Evolutionary conservation across 225 moss, liverwort and hornwort species (phyloP).

Genomic region (Sphagnum contortum): DNA sequence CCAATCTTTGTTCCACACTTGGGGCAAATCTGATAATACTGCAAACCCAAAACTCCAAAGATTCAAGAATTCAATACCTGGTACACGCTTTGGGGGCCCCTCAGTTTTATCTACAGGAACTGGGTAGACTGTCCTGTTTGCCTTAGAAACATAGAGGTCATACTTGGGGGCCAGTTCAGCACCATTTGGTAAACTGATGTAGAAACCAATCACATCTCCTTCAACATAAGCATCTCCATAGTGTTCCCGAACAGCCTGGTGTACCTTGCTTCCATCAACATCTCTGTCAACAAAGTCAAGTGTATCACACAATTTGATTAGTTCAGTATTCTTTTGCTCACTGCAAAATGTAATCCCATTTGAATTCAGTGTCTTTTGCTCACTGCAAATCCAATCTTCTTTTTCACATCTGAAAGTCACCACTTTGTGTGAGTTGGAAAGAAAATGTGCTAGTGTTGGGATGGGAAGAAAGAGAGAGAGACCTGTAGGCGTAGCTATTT

Average conservation of each 20-base stretch:
- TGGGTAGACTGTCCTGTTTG: slow-evolving; percentile 36
- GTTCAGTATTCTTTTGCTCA: too few species aligned
- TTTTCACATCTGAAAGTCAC: too few species aligned
- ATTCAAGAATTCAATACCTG: slow-evolving; percentile 36
- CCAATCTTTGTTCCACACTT: too few species aligned
- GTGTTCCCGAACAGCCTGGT: slow-evolving; percentile 66
- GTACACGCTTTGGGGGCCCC: slow-evolving; percentile 63
- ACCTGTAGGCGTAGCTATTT: slow-evolving; percentile 87
- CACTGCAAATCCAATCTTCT: too few species aligned
- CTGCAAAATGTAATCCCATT: too few species aligned
- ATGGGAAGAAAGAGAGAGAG: background rate
- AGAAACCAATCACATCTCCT: slow-evolving; percentile 89
- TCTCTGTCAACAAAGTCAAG: slow-evolving; percentile 30
- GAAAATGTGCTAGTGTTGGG: too few species aligned
- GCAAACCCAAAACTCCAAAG: too few species aligned
- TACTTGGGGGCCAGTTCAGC: slow-evolving; percentile 48
- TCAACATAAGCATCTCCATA: slow-evolving; percentile 61
- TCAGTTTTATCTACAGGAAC: slow-evolving; percentile 72
- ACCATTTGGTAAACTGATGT: slow-evolving; percentile 83
- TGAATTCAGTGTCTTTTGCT: too few species aligned
- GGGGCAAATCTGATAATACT: too few species aligned
- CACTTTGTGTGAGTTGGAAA: too few species aligned
- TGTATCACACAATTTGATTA: too few species aligned
- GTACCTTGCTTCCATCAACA: slow-evolving; percentile 91
- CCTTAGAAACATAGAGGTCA: slow-evolving; percentile 40